phyloP scores from a whole-genome alignment of 192 early-diverging fungal genomes.

The Gaertneriomyces semiglobifer region DNA sequence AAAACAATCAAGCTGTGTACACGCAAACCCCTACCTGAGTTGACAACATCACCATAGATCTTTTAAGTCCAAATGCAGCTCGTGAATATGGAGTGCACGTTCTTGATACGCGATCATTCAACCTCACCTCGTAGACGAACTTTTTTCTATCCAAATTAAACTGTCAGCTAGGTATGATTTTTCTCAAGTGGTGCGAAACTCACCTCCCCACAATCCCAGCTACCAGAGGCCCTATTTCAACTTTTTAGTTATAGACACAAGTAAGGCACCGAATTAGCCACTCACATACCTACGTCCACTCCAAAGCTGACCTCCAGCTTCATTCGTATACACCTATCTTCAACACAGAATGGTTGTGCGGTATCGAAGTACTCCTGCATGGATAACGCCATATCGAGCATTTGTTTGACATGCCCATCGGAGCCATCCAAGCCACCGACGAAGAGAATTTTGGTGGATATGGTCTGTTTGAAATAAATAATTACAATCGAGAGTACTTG shows the following conservation, averaged over 20 bases:
- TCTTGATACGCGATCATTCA: background rate
- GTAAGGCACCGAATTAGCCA: background rate
- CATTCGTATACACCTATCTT: slow-evolving; percentile 13
- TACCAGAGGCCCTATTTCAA: slow-evolving; percentile 42
- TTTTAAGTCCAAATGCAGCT: background rate
- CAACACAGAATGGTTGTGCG: slow-evolving; percentile 23
- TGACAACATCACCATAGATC: slow-evolving; percentile 53
- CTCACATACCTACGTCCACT: slow-evolving; percentile 32
- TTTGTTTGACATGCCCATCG: slow-evolving; percentile 24
- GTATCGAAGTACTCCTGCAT: slow-evolving; percentile 27
- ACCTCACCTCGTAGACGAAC: slow-evolving; percentile 46
- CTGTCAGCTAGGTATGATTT: too few species aligned
- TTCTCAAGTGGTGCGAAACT: too few species aligned
- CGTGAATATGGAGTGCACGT: background rate
- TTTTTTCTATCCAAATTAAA: slow-evolving; percentile 22
- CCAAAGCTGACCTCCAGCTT: slow-evolving; percentile 44
- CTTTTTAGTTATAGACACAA: slow-evolving; percentile 5
- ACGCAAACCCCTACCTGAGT: slow-evolving; percentile 25
- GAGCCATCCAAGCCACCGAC: slow-evolving; percentile 40
- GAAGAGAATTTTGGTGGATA: slow-evolving; percentile 45
- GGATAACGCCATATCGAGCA: slow-evolving; percentile 43
- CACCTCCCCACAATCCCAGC: slow-evolving; percentile 46
- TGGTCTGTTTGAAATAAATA: slow-evolving; percentile 31
- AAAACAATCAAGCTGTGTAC: background rate
- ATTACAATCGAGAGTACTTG: background rate